phyloP scores from a whole-genome alignment of 495 filamentous ascomycete species.

The Penicillium canariense region DNA sequence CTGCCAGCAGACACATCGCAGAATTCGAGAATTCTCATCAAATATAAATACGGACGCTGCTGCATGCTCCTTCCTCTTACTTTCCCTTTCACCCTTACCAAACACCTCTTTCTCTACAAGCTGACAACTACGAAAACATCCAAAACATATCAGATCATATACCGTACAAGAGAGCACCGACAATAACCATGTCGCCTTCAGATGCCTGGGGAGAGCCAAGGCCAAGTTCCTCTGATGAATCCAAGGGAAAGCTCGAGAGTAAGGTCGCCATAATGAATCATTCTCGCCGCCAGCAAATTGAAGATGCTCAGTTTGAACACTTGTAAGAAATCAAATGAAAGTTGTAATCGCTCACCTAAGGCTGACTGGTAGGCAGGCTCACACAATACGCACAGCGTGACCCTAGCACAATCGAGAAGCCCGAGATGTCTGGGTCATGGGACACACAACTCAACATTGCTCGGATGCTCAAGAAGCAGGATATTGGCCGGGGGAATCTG shows the following conservation, averaged over 20 bases:
- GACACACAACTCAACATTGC: conserved; percentile 39
- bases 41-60: too few species aligned
- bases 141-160: not conserved
- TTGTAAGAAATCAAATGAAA: conserved; percentile 39
- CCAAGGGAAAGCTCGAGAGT: conserved; percentile 33
- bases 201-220: conserved; percentile 3
- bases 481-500: conserved; percentile 46
- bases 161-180: not conserved
- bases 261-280: conserved; percentile 29
- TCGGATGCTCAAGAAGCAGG: conserved; percentile 44
- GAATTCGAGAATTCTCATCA: too few species aligned
- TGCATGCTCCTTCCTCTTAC: too few species aligned
- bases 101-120: too few species aligned
- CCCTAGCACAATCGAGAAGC: conserved; percentile 29
- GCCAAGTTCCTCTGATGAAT: conserved; percentile 26
- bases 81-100: too few species aligned
- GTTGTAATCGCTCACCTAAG: not conserved
- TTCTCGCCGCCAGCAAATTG: conserved; percentile 46
- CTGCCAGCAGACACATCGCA: too few species aligned
- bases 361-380: conserved; percentile 31
- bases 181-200: not conserved
- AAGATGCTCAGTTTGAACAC: conserved; percentile 53
- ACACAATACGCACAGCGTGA: conserved; percentile 37
- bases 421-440: conserved; percentile 8
- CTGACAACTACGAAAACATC: not conserved